Conservation (phyloP, 2,329 filamentous ascomycete species). For the Trichocomaceae sp. region DNA sequence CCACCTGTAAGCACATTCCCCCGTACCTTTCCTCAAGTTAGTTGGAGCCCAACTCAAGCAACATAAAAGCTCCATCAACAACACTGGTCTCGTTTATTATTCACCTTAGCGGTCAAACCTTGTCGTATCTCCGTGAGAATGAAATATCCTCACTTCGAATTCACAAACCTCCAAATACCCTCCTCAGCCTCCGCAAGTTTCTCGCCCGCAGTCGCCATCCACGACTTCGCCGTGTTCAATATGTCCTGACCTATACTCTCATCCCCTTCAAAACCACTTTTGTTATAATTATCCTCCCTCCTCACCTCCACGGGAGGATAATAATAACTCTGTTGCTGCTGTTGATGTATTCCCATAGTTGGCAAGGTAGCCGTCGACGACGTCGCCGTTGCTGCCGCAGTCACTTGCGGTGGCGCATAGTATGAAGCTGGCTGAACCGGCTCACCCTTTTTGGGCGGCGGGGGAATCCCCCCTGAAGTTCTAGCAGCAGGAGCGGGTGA, state of each 20-base stretch:
- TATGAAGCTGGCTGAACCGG: constrained; percentile 7
- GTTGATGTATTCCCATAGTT: not conserved
- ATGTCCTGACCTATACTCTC: constrained; percentile 20
- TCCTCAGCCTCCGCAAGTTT: constrained; percentile 42
- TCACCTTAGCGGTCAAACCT: no score
- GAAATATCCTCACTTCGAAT: constrained; percentile 18
- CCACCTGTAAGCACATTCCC: no score
- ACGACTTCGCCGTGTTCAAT: constrained; percentile 37
- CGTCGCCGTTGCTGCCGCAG: not conserved
- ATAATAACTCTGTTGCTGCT: not conserved
- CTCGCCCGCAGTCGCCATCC: constrained; percentile 35
- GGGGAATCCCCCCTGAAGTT: constrained; percentile 16
- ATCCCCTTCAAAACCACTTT: not conserved
- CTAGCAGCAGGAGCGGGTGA: constrained; percentile 17
- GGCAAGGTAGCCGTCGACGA: not conserved
- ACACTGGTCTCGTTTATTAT: no score
- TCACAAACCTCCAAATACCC: constrained; percentile 44
- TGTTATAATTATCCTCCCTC: constrained; percentile 18
- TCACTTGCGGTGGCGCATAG: constrained; percentile 4
- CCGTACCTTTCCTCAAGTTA: no score
- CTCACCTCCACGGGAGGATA: constrained; percentile 8
- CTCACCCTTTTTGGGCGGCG: constrained; percentile 20
- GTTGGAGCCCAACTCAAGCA: no score
- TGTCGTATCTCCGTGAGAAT: no score
- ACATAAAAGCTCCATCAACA: no score